A percentile compares a stretch with the other conserved stretches of the same genome.
Conservation (phyloP, 768 basidiomycete genomes). For the Tricholoma sp. region DNA sequence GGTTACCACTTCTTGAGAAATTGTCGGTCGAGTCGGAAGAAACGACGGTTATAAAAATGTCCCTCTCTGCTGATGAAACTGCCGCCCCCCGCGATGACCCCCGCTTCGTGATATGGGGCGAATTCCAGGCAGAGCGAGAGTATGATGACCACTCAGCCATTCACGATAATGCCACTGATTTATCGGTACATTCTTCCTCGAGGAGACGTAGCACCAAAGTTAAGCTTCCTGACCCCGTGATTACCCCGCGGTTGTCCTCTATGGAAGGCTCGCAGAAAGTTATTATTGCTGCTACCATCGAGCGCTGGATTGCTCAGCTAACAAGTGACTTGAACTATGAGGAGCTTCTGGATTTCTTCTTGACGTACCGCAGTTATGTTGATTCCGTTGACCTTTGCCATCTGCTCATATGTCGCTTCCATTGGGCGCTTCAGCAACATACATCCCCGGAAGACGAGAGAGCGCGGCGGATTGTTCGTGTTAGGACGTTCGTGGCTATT, state of each 20-base stretch:
- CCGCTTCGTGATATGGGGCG: conserved; percentile 89
- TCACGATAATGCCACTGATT: conserved; percentile 30
- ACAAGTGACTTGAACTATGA: conserved; percentile 85
- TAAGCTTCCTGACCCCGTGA: conserved; percentile 24
- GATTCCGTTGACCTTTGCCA: conserved; percentile 74
- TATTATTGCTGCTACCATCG: conserved; percentile 86
- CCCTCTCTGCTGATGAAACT: conserved; percentile 57
- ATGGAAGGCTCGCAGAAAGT: conserved; percentile 36
- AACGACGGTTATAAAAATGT: conserved; percentile 70
- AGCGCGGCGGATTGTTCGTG: conserved; percentile 72
- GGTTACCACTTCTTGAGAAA: conserved; percentile 68
- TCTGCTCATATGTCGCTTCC: conserved; percentile 80
- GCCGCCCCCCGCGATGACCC: conserved; percentile 82
- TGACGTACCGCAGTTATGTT: conserved; percentile 87
- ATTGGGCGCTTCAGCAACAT: conserved; percentile 70
- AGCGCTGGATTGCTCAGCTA: conserved; percentile 89
- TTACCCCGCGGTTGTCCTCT: conserved; percentile 15
- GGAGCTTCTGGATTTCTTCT: conserved; percentile 84
- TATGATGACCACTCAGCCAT: conserved; percentile 29
- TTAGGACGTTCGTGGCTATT: conserved; percentile 86
- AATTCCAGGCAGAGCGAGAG: conserved; percentile 33
- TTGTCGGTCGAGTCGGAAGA: conserved; percentile 50
- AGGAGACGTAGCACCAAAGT: conserved; percentile 30
- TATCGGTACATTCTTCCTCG: conserved; percentile 28
- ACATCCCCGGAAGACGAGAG: conserved; percentile 57